Base-by-base conservation (phyloP, 2,329 filamentous ascomycete genomes). In the Alternaria conjuncta region DNA sequence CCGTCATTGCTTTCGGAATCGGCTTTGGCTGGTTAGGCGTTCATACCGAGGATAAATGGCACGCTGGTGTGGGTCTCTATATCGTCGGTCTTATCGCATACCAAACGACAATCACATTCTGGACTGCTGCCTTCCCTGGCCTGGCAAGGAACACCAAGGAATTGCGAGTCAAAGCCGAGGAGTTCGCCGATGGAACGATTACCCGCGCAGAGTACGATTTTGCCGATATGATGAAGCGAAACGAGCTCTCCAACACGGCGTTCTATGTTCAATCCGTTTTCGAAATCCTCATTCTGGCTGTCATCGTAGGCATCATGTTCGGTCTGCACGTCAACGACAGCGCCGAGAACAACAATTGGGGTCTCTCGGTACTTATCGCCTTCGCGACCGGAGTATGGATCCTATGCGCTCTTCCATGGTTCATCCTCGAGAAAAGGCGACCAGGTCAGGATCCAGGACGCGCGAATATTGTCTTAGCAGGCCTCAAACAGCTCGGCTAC, bases 11-110 rank as follows among this genome's bases (percentile, higher is more conserved):
- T 23, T 73, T 92, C 84, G 75, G 88, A 79, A 32, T 85, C 90
- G 65, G 89, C 2, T 91, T 91, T 66, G 89, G 84, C 54, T 92
- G 89, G 88, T 77, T 92, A 2, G 89, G 88, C 20, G 88, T 92
- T 0, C 87, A 90, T 62, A 85, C 84, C 0, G 77, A 84, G 15
- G 81, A 83, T 4, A 82, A 89, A 72, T 92, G 90, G 90, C 82
- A 85, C 51, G 79, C 84, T 9, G 90, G 82, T 0, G 83, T 87
- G 0, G 89, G 85, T 0, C 75, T 92, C 5, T 92, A 92, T 74
- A 89, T 91, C 59, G 85, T 90, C 15, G 89, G 89, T 2, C 75
- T 91, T 45, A 88, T 92, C 65, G 85, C 86, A 1, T 91, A 91
- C 69, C 89, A 91, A 76, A 86, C 89, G 3, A 89, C 87, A 0